These are phyloP conservation scores for Pythium insidiosum DNA, from an alignment of 352 stramenopile genomes.

Conservation along the genomic window DNA sequence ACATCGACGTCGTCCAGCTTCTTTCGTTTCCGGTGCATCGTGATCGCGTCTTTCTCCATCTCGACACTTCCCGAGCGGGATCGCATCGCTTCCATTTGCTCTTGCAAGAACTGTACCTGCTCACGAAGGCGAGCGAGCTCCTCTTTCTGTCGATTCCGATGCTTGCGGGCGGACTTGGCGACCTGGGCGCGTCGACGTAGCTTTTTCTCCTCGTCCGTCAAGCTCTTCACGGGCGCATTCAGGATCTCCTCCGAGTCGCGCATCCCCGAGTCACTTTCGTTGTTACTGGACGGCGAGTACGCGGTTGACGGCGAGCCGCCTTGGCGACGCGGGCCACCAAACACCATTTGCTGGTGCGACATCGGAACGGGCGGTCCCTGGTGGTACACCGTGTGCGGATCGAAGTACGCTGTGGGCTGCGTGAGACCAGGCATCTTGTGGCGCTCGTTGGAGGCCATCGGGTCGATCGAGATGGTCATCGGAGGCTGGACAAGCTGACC, in stretches of 20 bases:
- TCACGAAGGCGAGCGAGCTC: constrained; percentile 61
- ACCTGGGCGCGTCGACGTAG: constrained; percentile 68
- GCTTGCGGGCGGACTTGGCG: constrained; percentile 75
- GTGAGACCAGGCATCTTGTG: constrained; percentile 23
- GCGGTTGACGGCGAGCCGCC: constrained; percentile 2
- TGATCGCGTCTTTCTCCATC: constrained; percentile 45
- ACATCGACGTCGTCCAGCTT: constrained; percentile 40
- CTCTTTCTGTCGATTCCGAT: constrained; percentile 77
- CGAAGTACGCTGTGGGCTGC: constrained; percentile 17
- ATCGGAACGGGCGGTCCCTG: too few species aligned
- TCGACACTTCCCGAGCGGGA: constrained; percentile 15
- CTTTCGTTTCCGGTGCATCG: constrained; percentile 63
- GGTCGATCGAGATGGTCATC: constrained; percentile 12
- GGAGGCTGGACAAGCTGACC: constrained; percentile 3
- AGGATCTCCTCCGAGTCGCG: constrained; percentile 71
- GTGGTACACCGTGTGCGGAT: constrained; percentile 11
- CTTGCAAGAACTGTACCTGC: constrained; percentile 67
- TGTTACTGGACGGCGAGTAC: constrained; percentile 34
- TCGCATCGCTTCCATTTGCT: constrained; percentile 62
- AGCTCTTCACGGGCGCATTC: constrained; percentile 68
- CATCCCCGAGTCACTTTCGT: constrained; percentile 24
- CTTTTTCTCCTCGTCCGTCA: constrained; percentile 84
- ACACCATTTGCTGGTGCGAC: too few species aligned
- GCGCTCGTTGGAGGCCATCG: constrained; percentile 8
- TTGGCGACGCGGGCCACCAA: constrained; percentile 4